Evolutionary conservation across 148 eudicot species (phyloP).

Genomic region (Limonium bicolor): DNA sequence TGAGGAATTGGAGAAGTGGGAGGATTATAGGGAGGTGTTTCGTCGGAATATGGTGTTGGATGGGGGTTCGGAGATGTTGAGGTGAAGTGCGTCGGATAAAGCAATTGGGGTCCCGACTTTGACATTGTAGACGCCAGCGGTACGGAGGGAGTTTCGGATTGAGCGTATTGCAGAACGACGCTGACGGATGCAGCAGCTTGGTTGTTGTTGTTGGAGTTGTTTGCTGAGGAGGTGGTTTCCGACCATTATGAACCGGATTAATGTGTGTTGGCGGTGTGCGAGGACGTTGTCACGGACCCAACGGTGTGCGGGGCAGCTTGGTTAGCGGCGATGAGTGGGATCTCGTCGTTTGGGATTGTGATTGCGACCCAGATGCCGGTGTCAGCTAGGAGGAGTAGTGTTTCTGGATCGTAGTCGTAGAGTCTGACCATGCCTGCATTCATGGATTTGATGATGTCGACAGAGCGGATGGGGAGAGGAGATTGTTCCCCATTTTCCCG

Average conservation of each 20-base stretch:
- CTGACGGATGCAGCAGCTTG: constrained; percentile 51
- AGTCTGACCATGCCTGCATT: constrained; percentile 45
- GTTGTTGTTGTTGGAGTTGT: constrained; percentile 12
- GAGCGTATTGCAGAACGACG: constrained; percentile 48
- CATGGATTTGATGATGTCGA: constrained; percentile 30
- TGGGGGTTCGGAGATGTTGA: constrained; percentile 51
- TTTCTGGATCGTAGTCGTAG: constrained; percentile 52
- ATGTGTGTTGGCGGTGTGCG: constrained; percentile 49
- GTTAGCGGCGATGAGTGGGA: constrained; percentile 31
- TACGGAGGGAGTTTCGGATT: constrained; percentile 20
- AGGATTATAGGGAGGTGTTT: constrained; percentile 18
- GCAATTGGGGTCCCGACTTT: constrained; percentile 83
- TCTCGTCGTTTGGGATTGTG: constrained; percentile 47
- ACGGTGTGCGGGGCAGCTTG: constrained; percentile 21
- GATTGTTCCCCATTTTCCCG: constrained; percentile 45
- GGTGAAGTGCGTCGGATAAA: constrained; percentile 47
- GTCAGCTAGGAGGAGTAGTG: constrained; percentile 32
- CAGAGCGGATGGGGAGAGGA: constrained; percentile 49
- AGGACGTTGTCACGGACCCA: constrained; percentile 58
- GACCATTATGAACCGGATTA: constrained; percentile 52
- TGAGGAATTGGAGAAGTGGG: constrained; percentile 41
- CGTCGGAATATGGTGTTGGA: constrained; percentile 42
- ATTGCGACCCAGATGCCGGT: constrained; percentile 38
- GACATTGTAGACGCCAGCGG: constrained; percentile 31
- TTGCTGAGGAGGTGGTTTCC: constrained; percentile 59